Percentiles rank a stretch among this genome's conserved stretches.
Conservation (phyloP, 2,329 filamentous ascomycete genomes). For the Nannizziopsis barbatae region DNA sequence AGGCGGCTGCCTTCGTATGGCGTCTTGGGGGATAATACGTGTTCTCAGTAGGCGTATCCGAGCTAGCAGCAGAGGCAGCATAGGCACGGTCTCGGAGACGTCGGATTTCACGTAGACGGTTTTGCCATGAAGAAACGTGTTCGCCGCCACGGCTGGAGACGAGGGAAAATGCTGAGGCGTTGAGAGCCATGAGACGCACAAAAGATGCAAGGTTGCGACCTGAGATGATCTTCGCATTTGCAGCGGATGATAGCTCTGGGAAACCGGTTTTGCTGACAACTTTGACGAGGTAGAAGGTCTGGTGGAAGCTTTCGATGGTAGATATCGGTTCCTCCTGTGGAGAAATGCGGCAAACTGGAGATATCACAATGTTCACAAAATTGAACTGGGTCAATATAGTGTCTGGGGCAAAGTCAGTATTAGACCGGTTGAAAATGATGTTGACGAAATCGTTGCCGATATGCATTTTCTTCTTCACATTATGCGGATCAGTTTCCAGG, state of each 20-base stretch:
- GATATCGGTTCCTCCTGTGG: slow-evolving; percentile 19
- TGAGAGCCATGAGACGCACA: slow-evolving; percentile 78
- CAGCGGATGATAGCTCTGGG: slow-evolving; percentile 80
- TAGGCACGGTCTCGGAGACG: slow-evolving; percentile 55
- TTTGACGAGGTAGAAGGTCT: slow-evolving; percentile 72
- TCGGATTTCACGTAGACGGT: slow-evolving; percentile 73
- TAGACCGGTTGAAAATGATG: slow-evolving; percentile 95
- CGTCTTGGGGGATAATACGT: slow-evolving; percentile 22
- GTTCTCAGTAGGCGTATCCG: background rate
- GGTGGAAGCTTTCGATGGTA: slow-evolving; percentile 23
- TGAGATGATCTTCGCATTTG: slow-evolving; percentile 79
- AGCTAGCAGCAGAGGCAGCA: slow-evolving; percentile 14
- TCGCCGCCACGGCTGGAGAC: slow-evolving; percentile 74
- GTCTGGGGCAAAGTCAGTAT: slow-evolving; percentile 75
- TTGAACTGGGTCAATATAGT: slow-evolving; percentile 94
- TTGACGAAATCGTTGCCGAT: slow-evolving; percentile 98
- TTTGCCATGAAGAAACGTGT: slow-evolving; percentile 80
- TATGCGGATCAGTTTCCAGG: slow-evolving; percentile 60
- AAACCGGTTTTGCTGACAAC: slow-evolving; percentile 81
- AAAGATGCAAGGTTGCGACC: slow-evolving; percentile 72
- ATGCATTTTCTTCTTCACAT: slow-evolving; percentile 79
- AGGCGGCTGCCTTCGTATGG: slow-evolving; percentile 31
- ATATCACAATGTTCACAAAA: slow-evolving; percentile 92
- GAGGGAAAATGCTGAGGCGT: slow-evolving; percentile 82
- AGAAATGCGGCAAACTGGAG: slow-evolving; percentile 51